These are phyloP conservation scores for Pythium dissotocum DNA, from an alignment of 352 stramenopile genomes.

Conservation along the genomic window DNA sequence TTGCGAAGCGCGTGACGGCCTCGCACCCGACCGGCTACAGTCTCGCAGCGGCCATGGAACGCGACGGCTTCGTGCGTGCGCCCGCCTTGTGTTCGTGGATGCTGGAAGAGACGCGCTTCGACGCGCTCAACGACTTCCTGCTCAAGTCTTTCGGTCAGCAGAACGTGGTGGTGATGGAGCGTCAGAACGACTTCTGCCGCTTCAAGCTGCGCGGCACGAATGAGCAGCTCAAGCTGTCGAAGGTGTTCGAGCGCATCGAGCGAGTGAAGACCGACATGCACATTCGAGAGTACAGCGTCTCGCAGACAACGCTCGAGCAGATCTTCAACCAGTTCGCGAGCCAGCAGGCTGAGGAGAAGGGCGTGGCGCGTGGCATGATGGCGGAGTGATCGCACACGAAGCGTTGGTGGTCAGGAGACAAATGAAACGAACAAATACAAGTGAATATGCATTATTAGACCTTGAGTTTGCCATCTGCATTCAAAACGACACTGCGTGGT, in stretches of 20 bases:
- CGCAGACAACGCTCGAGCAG: constrained; percentile 90
- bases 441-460: too few species aligned
- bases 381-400: too few species aligned
- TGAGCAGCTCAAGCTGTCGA: constrained; percentile 44
- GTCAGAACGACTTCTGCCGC: constrained; percentile 43
- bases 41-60: constrained; percentile 52
- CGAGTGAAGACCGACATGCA: constrained; percentile 40
- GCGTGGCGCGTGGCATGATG: constrained; percentile 44
- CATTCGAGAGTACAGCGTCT: constrained; percentile 87
- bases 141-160: constrained; percentile 22
- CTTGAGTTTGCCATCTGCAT: too few species aligned
- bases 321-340: constrained; percentile 92
- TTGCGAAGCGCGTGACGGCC: background rate
- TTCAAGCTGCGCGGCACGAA: constrained; percentile 56
- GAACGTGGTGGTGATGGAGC: constrained; percentile 30
- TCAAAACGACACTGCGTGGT: too few species aligned
- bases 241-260: constrained; percentile 79
- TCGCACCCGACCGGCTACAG: constrained; percentile 64
- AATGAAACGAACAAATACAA: too few species aligned
- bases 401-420: too few species aligned
- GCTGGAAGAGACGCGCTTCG: constrained; percentile 54
- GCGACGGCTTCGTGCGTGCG: constrained; percentile 44
- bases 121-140: constrained; percentile 25
- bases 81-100: constrained; percentile 62
- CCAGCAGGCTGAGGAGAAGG: constrained; percentile 71